Evolutionary conservation across 192 early-diverging fungal genomes (phyloP), one percentile per base, ranked within the genome.

Genomic region (Coemansia sp.): DNA sequence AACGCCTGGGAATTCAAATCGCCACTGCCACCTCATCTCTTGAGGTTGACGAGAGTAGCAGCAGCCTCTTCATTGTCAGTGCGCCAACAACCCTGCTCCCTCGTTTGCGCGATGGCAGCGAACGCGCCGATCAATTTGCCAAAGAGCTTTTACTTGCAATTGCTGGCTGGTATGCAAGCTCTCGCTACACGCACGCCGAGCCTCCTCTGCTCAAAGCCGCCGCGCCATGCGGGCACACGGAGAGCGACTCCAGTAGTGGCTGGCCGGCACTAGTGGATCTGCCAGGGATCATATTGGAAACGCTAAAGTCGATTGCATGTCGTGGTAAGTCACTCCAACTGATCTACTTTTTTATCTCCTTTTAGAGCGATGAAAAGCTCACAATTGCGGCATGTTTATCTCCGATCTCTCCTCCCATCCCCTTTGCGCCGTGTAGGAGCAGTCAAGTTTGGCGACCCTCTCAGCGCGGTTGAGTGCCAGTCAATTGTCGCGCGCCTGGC

Each of bases 361-460:
- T 38, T 50, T 45, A 5, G 17, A 15, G 15, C 27, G 27, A 6
- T 17, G n/a, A 45, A 17, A n/a, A n/a, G 38, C 19, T 41, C 21
- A 10, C 46, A 48, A 48, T 9, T 23, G 9, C 21, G 46, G 46
- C 8, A 21, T 48, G 19, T 48, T 48, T 19, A 48, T 48, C 46
- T 48, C 46, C 46, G 8, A 58, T 58, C 55, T 55, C 25, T 58
- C 51, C 55, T 58, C 29, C 29, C 29, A 31, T 23, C 11, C 25
- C 55, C 14, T 58, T 31, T 58, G 55, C 31, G 25, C n/a, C 32
- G 7, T 61, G 23, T 68, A 72, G 70, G 78, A 0, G 80, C 80
- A 1, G 51, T 82, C 15, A 77, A 71, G 62, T 82, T 82, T 69
- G 74, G 77, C 66, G 72, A 82, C n/a, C 25, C 11, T 21, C 66